Evolutionary conservation across 352 stramenopile genomes (phyloP).

Genomic region (Phytophthora agathidicida): DNA sequence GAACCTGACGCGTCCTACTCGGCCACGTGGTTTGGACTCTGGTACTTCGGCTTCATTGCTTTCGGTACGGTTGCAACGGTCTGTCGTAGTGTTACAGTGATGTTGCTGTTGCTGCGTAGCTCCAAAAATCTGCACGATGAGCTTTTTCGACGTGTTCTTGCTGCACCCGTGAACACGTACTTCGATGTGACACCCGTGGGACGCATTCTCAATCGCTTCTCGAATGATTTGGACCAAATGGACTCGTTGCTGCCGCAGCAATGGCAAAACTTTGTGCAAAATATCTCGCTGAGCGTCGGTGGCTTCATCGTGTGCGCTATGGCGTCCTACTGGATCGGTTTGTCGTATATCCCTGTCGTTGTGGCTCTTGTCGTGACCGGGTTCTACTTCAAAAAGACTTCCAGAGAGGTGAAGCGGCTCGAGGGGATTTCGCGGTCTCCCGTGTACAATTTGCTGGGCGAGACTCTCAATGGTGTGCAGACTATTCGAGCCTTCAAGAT

Average conservation of each 20-base stretch:
- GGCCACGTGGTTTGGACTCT: constrained; percentile 29
- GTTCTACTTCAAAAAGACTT: constrained; percentile 73
- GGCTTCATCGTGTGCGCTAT: constrained; percentile 49
- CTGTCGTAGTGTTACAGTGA: constrained; percentile 28
- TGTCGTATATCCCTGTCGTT: constrained; percentile 67
- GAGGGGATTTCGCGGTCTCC: constrained; percentile 90
- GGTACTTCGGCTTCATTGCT: constrained; percentile 45
- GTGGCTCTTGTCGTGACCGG: constrained; percentile 64
- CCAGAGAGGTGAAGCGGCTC: constrained; percentile 92
- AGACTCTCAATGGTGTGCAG: constrained; percentile 92
- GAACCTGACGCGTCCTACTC: constrained; percentile 3
- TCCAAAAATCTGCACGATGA: constrained; percentile 39
- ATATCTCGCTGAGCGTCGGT: constrained; percentile 38
- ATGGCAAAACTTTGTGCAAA: constrained; percentile 41
- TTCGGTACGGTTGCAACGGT: constrained; percentile 28
- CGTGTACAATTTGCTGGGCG: constrained; percentile 93
- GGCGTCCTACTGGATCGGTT: constrained; percentile 39
- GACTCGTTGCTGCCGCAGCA: constrained; percentile 48
- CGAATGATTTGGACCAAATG: constrained; percentile 63
- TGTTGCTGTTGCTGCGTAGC: constrained; percentile 33
- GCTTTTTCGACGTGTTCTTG: constrained; percentile 47
- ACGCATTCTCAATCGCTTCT: constrained; percentile 60
- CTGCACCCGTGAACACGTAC: constrained; percentile 48
- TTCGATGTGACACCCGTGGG: constrained; percentile 65
- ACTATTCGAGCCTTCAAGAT: constrained; percentile 62